Percentiles rank a stretch among this genome's conserved stretches.
Conservation (phyloP, 2,329 filamentous ascomycete genomes). For the Colletotrichum paranaense region DNA sequence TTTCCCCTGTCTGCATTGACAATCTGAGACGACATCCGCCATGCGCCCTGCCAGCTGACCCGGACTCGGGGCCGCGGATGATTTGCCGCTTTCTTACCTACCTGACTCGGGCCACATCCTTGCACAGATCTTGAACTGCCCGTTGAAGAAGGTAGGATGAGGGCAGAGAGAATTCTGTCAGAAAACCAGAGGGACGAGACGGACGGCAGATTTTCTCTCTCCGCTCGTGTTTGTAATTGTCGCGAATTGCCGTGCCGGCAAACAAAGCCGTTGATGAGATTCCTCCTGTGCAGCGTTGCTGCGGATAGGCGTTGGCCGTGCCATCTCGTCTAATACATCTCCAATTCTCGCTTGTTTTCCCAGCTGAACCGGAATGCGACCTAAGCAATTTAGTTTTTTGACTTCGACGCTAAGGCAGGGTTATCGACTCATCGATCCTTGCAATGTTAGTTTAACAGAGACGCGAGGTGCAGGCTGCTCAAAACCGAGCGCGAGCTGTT, state of each 20-base stretch:
- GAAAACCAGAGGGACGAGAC: neutral
- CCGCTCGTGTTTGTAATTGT: neutral
- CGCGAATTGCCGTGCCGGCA: neutral
- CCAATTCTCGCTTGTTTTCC: neutral
- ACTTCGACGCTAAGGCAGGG: neutral
- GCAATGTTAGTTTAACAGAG: neutral
- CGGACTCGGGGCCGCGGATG: neutral
- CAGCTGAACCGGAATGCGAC: slow-evolving; percentile 7
- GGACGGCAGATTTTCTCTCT: neutral
- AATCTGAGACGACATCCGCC: slow-evolving; percentile 16
- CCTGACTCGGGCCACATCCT: slow-evolving; percentile 25
- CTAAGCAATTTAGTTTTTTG: slow-evolving; percentile 9
- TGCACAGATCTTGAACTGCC: slow-evolving; percentile 8
- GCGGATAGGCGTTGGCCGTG: no score
- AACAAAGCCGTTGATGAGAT: slow-evolving; percentile 1
- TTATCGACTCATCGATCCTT: neutral
- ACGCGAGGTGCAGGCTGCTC: slow-evolving; percentile 11
- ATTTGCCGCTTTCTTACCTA: slow-evolving; percentile 11
- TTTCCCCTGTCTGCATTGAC: slow-evolving; percentile 25
- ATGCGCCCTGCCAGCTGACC: slow-evolving; percentile 22
- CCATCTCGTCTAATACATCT: neutral
- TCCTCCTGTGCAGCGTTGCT: neutral
- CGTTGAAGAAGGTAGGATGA: no score
- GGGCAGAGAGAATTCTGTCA: neutral
- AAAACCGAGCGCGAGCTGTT: neutral